Evolutionary conservation across 768 basidiomycete species (phyloP).

Genomic region (Termitomyces sp.): DNA sequence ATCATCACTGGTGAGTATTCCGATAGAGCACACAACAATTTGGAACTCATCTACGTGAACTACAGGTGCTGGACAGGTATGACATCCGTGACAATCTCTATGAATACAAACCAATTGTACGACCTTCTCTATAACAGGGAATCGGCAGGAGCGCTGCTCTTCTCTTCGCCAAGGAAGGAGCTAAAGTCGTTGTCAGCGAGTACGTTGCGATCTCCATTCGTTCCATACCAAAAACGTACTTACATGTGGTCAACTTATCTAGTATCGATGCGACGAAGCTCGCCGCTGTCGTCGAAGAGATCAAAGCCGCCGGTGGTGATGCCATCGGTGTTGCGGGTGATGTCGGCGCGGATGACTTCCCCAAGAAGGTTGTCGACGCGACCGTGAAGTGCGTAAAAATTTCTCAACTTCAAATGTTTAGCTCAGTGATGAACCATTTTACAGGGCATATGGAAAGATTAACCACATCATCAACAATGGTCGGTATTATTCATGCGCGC

Average conservation of each 20-base stretch:
- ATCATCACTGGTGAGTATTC: constrained; percentile 71
- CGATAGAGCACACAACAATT: not conserved
- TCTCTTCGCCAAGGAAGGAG: constrained; percentile 79
- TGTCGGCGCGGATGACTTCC: constrained; percentile 80
- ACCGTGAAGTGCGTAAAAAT: constrained; percentile 60
- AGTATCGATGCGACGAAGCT: constrained; percentile 75
- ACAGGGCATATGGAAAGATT: constrained; percentile 75
- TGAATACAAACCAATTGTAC: not conserved
- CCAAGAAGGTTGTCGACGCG: constrained; percentile 69
- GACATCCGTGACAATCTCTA: not conserved
- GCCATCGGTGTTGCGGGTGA: constrained; percentile 74
- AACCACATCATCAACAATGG: constrained; percentile 87
- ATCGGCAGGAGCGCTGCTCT: constrained; percentile 74
- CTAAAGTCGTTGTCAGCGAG: constrained; percentile 85
- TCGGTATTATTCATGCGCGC: constrained; percentile 16
- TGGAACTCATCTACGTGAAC: constrained; percentile 1
- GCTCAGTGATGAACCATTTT: not conserved
- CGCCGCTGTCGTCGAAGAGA: constrained; percentile 62
- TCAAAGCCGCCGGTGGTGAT: constrained; percentile 67
- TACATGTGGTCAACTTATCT: constrained; percentile 1
- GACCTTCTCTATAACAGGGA: constrained; percentile 38
- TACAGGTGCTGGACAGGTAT: constrained; percentile 72
- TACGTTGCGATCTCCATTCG: constrained; percentile 25
- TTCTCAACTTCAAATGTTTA: not conserved
- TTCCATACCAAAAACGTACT: not conserved